Base-by-base conservation (phyloP, 2,329 filamentous ascomycete species). In the Gyromitra esculenta region DNA sequence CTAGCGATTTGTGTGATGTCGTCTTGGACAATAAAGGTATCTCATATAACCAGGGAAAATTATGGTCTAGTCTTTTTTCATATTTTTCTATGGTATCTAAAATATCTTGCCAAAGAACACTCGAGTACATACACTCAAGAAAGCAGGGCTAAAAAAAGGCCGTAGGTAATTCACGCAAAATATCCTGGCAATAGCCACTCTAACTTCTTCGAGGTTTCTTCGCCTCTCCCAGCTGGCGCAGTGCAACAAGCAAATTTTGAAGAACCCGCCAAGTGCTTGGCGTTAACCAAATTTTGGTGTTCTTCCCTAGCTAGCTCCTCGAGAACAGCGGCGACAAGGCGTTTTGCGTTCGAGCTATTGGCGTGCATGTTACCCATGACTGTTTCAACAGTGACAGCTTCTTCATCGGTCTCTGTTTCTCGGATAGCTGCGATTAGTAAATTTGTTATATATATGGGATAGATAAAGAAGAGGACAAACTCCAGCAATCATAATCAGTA, bases 401-500 rank as follows among this genome's bases (percentile, higher is more conserved):
- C 73, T 70, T 79, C 79, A 79, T 92, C 92, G 74, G 90, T 91
- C 65, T 78, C 75, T 77, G 21, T 76, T 62, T 48, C 41, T 35
- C 18, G 37, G 13, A 45, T 21, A 25, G n/a, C 15, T 18, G 8
- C 52, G 41, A 52, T 60, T 41, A 63, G 62, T 15, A 25, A 43
- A 25, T 5, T 35, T 13, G 8, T 5, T 65, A 52, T 21, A 43
- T 8, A 18, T 21, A 57, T 2, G 50, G 15, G 5, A 31, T 43
- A 3, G 59, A 54, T 56, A 62, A 70, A 3, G 66, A 72, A 67
- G 68, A 8, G 75, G 57, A 80, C 79, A 52, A 80, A 77, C 67
- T 81, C 96, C 96, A 99, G 89, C 95, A 98, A 86, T 99, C 96
- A 84, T 99, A 99, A 86, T 99, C 96, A 37, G 96, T 99, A 43